phyloP scores from a whole-genome alignment of 257 asterid genomes.

The Solanum paucissectum region DNA sequence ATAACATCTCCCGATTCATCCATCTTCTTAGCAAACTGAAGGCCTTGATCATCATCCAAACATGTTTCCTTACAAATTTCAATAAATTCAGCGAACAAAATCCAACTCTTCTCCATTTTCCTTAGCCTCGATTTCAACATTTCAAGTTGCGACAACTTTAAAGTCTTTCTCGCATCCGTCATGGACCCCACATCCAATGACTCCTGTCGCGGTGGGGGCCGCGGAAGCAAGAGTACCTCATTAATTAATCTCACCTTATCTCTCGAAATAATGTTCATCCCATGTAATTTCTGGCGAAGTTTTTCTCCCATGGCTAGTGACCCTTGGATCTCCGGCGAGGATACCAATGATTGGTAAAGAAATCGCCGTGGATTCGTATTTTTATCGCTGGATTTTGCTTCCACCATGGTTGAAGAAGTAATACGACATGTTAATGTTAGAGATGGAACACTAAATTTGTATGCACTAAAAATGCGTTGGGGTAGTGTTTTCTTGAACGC shows the following conservation, averaged over 20 bases:
- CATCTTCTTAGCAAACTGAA: not conserved
- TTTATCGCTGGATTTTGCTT: not conserved
- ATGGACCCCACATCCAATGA: not conserved
- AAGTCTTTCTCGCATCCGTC: not conserved
- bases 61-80: constrained; percentile 3
- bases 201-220: not conserved
- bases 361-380: not conserved
- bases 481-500: not conserved
- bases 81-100: not conserved
- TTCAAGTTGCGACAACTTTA: constrained; percentile 1
- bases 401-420: not conserved
- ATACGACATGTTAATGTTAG: not conserved
- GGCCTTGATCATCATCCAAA: not conserved
- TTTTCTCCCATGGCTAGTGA: not conserved
- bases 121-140: not conserved
- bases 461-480: not conserved
- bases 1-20: constrained; percentile 14
- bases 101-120: not conserved
- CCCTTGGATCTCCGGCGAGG: not conserved
- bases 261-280: not conserved
- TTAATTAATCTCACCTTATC: not conserved
- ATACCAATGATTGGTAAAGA: not conserved
- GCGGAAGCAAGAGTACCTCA: not conserved
- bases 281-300: not conserved
- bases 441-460: not conserved